These are phyloP conservation scores for Penicillium psychrosexuale DNA, from an alignment of 2,329 filamentous ascomycete species.

Conservation along the genomic window DNA sequence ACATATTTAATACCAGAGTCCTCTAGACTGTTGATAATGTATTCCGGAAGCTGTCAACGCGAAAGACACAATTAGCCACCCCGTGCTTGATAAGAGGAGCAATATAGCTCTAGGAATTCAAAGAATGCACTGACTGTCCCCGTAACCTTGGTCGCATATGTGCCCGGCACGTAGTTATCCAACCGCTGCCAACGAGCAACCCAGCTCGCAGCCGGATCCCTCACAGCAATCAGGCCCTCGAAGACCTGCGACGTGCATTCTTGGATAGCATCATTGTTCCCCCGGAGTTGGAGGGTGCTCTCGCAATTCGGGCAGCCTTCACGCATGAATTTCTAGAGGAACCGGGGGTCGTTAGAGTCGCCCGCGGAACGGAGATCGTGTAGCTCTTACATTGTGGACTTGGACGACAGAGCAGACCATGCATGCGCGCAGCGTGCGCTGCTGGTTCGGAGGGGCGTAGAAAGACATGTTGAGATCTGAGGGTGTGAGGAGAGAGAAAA, in stretches of 20 bases:
- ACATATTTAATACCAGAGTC: conserved; percentile 61
- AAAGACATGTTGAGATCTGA: conserved; percentile 46
- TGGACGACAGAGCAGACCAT: conserved; percentile 98
- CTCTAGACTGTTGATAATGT: conserved; percentile 55
- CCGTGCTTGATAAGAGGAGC: neutral
- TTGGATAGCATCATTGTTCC: conserved; percentile 75
- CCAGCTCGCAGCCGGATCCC: conserved; percentile 82
- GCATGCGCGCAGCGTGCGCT: conserved; percentile 88
- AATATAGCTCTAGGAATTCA: neutral
- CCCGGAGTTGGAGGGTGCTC: conserved; percentile 77
- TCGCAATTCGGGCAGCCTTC: conserved; percentile 97
- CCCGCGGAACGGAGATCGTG: conserved; percentile 2
- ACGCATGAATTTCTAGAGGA: conserved; percentile 70
- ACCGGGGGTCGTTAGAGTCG: neutral
- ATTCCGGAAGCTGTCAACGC: conserved; percentile 51
- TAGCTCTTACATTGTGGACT: conserved; percentile 62
- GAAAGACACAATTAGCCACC: neutral
- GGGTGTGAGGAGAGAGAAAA: conserved; percentile 4
- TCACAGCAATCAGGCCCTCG: conserved; percentile 83
- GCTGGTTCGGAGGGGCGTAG: conserved; percentile 70
- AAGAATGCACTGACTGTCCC: conserved; percentile 57
- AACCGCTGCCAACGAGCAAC: conserved; percentile 95
- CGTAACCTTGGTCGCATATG: conserved; percentile 93
- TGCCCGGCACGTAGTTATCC: conserved; percentile 79
- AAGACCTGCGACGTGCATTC: conserved; percentile 96